Evolutionary conservation across 495 filamentous ascomycete species (phyloP), one percentile per base, ranked within the genome.

Genomic region (Jackrogersella multiformis): DNA sequence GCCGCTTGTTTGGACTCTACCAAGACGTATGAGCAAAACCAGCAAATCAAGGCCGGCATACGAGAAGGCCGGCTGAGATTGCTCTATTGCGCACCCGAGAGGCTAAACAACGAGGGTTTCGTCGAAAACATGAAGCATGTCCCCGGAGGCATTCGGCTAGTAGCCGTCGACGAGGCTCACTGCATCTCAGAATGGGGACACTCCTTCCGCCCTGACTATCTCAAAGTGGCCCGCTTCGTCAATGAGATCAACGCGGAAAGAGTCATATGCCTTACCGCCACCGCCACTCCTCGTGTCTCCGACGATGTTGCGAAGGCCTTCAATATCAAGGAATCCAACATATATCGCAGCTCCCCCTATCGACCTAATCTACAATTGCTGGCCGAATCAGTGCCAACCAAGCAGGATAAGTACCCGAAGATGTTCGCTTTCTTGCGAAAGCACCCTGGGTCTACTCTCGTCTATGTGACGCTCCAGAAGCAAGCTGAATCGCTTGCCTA

Each of bases 111-210:
- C 57, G 83, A 86, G 46, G 82, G 79, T 0, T 87, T 88, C 46
- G 75, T 88, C 8, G 80, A 82, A 45, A 81, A 74, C 20, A 81
- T 87, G 59, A 85, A 81, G 42, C 56, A 73, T 21, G 75, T 83
- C 3, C 81, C 77, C 0, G 81, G 80, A n/a, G 81, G 84, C 2
- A 75, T 88, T 18, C 81, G 86, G 5, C 70, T 88, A 10, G 68
- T 88, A 16, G 86, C 86, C 5, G 79, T 87, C 23, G 86, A 88
- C 63, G 84, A 88, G 59, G 85, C 85, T 6, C 85, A 87, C 73
- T 88, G 85, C 58, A 82, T 88, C 12, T 87, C 84, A 7, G 83
- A 87, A 72, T 88, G 85, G 85, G 85, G 85, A 0, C 85, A 86
- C 56, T 80, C 83, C 6, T 88, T 87, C 60, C 73, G 85, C 10